Conservation (phyloP, 176 grass and related monocot species). For the Phyllostachys edulis region DNA sequence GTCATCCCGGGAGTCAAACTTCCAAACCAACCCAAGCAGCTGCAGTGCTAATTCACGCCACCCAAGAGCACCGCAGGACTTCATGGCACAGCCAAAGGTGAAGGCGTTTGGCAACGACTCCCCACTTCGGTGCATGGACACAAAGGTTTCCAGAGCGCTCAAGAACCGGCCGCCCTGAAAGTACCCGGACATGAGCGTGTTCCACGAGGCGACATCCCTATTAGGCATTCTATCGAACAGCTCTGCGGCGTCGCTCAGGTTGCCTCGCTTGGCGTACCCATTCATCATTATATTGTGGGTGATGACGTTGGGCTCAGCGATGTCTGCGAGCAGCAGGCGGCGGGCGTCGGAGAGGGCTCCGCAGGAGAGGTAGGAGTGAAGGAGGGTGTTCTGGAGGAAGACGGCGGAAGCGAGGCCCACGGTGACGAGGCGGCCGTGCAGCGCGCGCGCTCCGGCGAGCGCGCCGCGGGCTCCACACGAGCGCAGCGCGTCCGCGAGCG, state of each 20-base stretch:
- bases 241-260: conserved; percentile 49
- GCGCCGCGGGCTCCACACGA: conserved; percentile 41
- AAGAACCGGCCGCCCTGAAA: conserved; percentile 43
- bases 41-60: conserved; percentile 51
- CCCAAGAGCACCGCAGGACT: conserved; percentile 65
- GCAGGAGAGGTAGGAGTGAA: conserved; percentile 77
- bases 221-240: conserved; percentile 83
- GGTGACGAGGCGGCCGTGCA: conserved; percentile 74
- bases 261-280: conserved; percentile 55
- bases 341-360: conserved; percentile 63
- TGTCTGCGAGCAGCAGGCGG: conserved; percentile 45
- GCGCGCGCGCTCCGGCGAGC: conserved; percentile 47
- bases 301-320: conserved; percentile 58
- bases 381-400: conserved; percentile 92
- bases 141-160: conserved; percentile 44
- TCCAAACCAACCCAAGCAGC: conserved; percentile 66
- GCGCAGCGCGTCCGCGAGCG: conserved; percentile 55
- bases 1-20: conserved; percentile 60
- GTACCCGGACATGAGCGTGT: conserved; percentile 81
- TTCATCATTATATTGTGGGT: conserved; percentile 84
- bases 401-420: conserved; percentile 66
- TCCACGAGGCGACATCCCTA: conserved; percentile 76
- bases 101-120: conserved; percentile 62
- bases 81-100: conserved; percentile 61
- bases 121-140: conserved; percentile 42